Evolutionary conservation across 108 stramenopile genomes (phyloP).

Genomic region (Ochromonas danica): DNA sequence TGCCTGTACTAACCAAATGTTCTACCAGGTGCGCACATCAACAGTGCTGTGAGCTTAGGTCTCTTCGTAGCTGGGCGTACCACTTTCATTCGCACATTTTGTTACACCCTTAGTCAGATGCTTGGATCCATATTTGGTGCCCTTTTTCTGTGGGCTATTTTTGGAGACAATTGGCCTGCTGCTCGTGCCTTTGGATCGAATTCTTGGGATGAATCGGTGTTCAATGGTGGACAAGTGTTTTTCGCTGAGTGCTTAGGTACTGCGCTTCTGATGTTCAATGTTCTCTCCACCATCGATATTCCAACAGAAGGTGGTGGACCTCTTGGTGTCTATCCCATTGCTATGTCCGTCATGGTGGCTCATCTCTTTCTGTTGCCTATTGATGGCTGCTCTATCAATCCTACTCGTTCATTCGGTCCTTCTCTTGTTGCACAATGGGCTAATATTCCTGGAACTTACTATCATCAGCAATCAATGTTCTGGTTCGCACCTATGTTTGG

Average conservation of each 20-base stretch:
- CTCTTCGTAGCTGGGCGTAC: conserved; percentile 7
- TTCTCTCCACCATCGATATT: conserved; percentile 27
- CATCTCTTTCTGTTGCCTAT: conserved; percentile 36
- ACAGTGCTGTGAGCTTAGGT: conserved; percentile 35
- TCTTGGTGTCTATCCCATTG: conserved; percentile 33
- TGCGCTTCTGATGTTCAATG: conserved; percentile 25
- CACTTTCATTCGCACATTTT: background rate
- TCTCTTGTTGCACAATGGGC: conserved; percentile 4
- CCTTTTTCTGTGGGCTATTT: background rate
- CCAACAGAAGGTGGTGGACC: conserved; percentile 10
- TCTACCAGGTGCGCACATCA: conserved; percentile 42
- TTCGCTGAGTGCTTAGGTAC: conserved; percentile 32
- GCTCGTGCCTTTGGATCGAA: conserved; percentile 34
- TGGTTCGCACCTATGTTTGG: conserved; percentile 39
- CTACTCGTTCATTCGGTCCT: conserved; percentile 41
- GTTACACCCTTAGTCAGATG: conserved; percentile 20
- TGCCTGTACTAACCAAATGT: too few species aligned
- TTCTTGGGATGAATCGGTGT: conserved; percentile 20
- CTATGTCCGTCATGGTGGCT: conserved; percentile 37
- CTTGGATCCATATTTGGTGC: conserved; percentile 33
- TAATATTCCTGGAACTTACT: conserved; percentile 1
- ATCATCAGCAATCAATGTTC: conserved; percentile 24
- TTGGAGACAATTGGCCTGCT: background rate
- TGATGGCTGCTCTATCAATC: conserved; percentile 43
- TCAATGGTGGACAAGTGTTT: conserved; percentile 22